phyloP scores from a whole-genome alignment of 257 asterid species.

The Dorcoceras hygrometricum region DNA sequence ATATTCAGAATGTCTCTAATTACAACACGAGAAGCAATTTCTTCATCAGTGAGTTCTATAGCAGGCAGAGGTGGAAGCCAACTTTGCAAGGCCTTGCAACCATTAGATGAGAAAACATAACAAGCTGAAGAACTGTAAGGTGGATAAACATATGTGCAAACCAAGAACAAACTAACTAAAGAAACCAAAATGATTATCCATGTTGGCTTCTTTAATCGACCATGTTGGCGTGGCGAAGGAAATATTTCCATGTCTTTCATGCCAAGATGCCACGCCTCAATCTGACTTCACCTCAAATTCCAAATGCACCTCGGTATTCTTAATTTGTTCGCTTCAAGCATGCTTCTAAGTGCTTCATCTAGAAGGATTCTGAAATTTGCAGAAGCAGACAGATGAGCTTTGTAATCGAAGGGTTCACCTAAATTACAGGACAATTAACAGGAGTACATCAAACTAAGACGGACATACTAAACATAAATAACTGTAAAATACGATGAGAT shows the following conservation, averaged over 20 bases:
- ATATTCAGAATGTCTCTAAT: constrained; percentile 72
- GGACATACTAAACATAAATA: no score
- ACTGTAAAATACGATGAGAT: no score
- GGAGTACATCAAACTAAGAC: no score
- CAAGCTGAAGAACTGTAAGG: constrained; percentile 86
- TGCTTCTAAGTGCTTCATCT: constrained; percentile 12
- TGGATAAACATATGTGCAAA: constrained; percentile 88
- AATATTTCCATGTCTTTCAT: constrained; percentile 69
- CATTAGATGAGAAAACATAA: constrained; percentile 71
- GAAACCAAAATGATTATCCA: constrained; percentile 91
- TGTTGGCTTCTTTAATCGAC: constrained; percentile 82
- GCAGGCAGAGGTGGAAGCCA: constrained; percentile 87
- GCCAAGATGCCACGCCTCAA: constrained; percentile 84
- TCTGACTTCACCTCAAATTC: constrained; percentile 47
- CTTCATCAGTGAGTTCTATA: constrained; percentile 82
- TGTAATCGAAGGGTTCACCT: background rate
- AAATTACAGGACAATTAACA: no score
- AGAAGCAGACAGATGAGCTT: constrained; percentile 15
- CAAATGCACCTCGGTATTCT: background rate
- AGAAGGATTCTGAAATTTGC: constrained; percentile 23
- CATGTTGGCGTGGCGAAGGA: constrained; percentile 67
- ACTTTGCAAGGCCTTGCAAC: constrained; percentile 65
- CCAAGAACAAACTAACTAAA: constrained; percentile 78
- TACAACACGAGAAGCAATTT: constrained; percentile 83
- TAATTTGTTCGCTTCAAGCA: constrained; percentile 4